Evolutionary conservation across 352 stramenopile species (phyloP), one percentile per base, ranked within the genome.

Genomic region (Phytopythium kandeliae): DNA sequence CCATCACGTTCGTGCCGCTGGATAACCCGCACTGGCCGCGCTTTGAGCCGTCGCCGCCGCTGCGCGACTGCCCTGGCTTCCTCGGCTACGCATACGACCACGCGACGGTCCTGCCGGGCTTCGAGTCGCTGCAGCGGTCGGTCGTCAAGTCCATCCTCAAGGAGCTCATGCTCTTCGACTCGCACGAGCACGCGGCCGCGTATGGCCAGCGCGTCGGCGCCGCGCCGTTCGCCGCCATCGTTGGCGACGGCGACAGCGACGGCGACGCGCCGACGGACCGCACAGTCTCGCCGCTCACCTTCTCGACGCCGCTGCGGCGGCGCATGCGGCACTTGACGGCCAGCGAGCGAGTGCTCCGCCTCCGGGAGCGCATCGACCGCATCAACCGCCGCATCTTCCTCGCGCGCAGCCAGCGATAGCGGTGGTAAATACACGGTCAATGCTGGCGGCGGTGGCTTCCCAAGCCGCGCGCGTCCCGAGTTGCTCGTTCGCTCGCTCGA

Each of bases 41-140:
- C 26, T 84, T 86, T 42, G 69, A 78, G 6, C 58, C 76, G 2
- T 68, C 69, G 0, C 46, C 38, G 7, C 57, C 85, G 3, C 33
- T 62, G 5, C 37, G 22, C 11, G 46, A 67, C 33, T 63, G 59
- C 26, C 66, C 65, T 0, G 77, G 80, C 4, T 92, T 84, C 40
- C 55, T 88, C n/a, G 75, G 80, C 11, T 92, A 92, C 50, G 76
- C 75, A 0, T 87, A 86, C 43, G 74, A 92, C 48, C 71, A 84
- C 35, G 68, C 82, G 10, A 64, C 57, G 19, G 76, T 89, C 56
- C 61, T 80, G 2, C 52, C 60, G 1, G 77, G 78, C 3, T 88
- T 84, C 49, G 71, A 89, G 24, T 50, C 56, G 11, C 62, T 89
- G 17, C 74, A 85, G 16, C 58, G 84, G 31, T 85, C 77, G 0